phyloP scores from a whole-genome alignment of 192 early-diverging fungal species.

The Gonapodya sp. region DNA sequence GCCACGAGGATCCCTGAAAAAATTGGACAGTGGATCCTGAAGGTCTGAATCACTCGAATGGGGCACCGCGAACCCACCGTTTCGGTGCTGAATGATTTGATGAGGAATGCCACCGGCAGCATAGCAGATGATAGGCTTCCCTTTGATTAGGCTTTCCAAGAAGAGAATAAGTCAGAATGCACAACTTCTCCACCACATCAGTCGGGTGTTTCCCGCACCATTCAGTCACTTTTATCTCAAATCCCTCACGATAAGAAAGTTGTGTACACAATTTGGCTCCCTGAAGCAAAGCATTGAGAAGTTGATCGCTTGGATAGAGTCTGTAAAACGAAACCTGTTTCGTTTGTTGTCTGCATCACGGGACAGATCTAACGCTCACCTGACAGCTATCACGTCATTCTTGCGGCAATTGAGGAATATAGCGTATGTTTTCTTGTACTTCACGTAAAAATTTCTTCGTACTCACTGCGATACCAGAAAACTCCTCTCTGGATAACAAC shows the following conservation, averaged over 20 bases:
- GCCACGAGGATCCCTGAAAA: conserved; percentile 8
- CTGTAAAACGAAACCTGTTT: conserved; percentile 20
- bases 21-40: background rate
- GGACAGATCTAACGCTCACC: conserved; percentile 4
- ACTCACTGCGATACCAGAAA: conserved; percentile 29
- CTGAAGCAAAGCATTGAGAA: conserved; percentile 61
- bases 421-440: no score
- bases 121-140: conserved; percentile 54
- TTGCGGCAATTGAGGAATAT: no score
- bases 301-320: conserved; percentile 68
- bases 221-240: conserved; percentile 80
- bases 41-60: conserved; percentile 44
- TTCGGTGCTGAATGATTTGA: conserved; percentile 58
- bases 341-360: background rate
- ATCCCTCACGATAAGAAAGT: conserved; percentile 70
- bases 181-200: background rate
- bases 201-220: conserved; percentile 47
- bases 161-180: background rate
- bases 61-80: conserved; percentile 61
- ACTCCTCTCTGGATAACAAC: conserved; percentile 36
- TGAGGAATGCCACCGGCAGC: conserved; percentile 67
- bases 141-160: conserved; percentile 35
- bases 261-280: conserved; percentile 65
- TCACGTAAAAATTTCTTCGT: no score
- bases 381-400: conserved; percentile 6